Conservation (phyloP, 192 early-diverging fungal genomes). For the Kappamyces sp. region DNA sequence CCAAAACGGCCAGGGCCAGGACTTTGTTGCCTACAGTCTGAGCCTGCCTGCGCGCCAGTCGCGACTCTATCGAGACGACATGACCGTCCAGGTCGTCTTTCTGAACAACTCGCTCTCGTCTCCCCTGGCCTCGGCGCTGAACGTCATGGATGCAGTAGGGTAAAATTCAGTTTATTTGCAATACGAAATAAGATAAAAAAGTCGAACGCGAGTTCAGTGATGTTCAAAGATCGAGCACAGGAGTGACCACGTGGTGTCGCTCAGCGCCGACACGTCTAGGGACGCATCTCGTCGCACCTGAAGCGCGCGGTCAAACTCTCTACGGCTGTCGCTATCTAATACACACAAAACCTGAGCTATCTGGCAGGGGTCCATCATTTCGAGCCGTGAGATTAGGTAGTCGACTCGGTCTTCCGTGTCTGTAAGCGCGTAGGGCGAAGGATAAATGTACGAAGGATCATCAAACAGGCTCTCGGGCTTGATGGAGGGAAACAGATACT, state of each 20-base stretch:
- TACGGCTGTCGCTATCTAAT: neutral
- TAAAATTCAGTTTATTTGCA: too few species aligned
- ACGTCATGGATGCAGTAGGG: too few species aligned
- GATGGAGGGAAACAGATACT: constrained; percentile 1
- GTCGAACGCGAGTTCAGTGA: too few species aligned
- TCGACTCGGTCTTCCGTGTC: constrained; percentile 10
- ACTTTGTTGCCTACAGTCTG: constrained; percentile 56
- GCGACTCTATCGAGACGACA: constrained; percentile 74
- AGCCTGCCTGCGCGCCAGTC: constrained; percentile 58
- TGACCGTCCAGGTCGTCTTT: constrained; percentile 51
- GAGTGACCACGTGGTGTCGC: constrained; percentile 7
- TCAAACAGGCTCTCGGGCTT: neutral
- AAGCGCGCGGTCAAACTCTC: constrained; percentile 4
- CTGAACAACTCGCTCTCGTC: neutral
- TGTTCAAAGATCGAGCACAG: constrained; percentile 11
- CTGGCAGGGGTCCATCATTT: constrained; percentile 1
- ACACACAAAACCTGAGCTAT: constrained; percentile 9
- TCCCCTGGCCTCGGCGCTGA: too few species aligned
- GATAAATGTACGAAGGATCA: constrained; percentile 9
- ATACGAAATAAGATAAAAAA: too few species aligned
- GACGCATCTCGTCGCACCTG: constrained; percentile 6
- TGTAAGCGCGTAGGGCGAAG: constrained; percentile 10
- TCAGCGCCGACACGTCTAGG: constrained; percentile 5
- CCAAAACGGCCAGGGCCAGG: constrained; percentile 51
- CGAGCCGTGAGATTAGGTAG: neutral